Evolutionary conservation across 2,329 filamentous ascomycete genomes (phyloP), one percentile per base, ranked within the genome.

Genomic region (Xylaria hypoxylon): DNA sequence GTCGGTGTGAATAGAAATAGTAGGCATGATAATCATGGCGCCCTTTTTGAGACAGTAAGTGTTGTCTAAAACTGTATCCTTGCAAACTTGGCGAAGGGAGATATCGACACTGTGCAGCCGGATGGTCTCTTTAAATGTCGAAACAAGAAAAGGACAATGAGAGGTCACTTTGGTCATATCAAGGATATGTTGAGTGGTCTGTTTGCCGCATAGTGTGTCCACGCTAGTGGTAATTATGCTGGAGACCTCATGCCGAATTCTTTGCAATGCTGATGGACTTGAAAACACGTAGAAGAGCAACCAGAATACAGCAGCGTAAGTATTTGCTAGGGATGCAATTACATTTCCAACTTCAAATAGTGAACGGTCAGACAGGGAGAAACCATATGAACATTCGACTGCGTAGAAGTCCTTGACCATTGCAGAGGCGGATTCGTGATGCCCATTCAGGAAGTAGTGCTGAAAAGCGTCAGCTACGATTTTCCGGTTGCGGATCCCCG

Each of bases 51-150:
- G 35, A 42, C 26, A 24, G 35, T 56, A 56, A 5, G 53, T 57
- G 40, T 45, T 45, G 8, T 45, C 10, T 8, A 57, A 10, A 15
- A 57, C 2, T 6, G 53, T 31, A 6, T 57, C 38, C 53, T 45
- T 44, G 15, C 52, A 44, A 8, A 56, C 52, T 17, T 56, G 19
- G 15, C 52, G 52, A 19, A 56, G 15, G 6, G 38, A 44, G 22
- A 56, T 40, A 4, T 24, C 52, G 6, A 26, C 24, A 5, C 52
- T 44, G 24, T 56, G 52, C 8, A 56, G 8, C 1, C 52, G 22
- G 22, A 56, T 44, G 5, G 52, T 56, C 52, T 57, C 53, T 38
- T 40, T 57, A 15, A 57, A 57, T 8, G 53, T 57, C 3, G 53
- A 57, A 11, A 57, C 26, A 26, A 57, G 53, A 57, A 57, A 40